These are phyloP conservation scores for Yarrowia sp. DNA, from an alignment of 805 yeast genomes.

Conservation along the genomic window DNA sequence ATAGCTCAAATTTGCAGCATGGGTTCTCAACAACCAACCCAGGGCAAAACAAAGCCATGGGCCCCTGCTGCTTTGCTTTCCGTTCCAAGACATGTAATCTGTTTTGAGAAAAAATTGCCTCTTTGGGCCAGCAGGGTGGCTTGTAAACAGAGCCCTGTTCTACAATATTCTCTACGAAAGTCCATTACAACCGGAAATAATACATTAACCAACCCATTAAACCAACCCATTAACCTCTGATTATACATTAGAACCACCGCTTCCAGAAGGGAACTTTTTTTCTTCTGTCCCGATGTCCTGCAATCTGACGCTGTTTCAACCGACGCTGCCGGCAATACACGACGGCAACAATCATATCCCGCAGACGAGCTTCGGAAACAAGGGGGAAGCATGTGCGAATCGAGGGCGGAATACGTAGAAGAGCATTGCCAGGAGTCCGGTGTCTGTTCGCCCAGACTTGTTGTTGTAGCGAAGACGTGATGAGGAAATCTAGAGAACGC, in stretches of 20 bases:
- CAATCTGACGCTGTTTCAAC: neutral
- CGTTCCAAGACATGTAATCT: neutral
- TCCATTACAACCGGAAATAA: no score
- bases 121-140: neutral
- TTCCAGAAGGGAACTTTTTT: neutral
- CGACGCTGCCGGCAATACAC: neutral
- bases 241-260: neutral
- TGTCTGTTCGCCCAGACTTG: neutral
- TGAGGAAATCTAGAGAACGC: constrained; percentile 8
- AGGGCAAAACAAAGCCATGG: neutral
- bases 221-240: no score
- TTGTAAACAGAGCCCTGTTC: neutral
- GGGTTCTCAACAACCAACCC: neutral
- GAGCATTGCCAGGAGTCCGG: neutral
- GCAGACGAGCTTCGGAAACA: neutral
- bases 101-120: neutral
- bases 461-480: constrained; percentile 11
- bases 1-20: neutral
- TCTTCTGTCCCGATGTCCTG: neutral
- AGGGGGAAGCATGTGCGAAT: constrained; percentile 2
- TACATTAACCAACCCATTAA: neutral
- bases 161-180: no score
- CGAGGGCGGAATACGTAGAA: neutral
- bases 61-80: neutral
- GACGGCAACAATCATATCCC: neutral